Conservation (phyloP, 768 basidiomycete species). For the Mrakia frigida region DNA sequence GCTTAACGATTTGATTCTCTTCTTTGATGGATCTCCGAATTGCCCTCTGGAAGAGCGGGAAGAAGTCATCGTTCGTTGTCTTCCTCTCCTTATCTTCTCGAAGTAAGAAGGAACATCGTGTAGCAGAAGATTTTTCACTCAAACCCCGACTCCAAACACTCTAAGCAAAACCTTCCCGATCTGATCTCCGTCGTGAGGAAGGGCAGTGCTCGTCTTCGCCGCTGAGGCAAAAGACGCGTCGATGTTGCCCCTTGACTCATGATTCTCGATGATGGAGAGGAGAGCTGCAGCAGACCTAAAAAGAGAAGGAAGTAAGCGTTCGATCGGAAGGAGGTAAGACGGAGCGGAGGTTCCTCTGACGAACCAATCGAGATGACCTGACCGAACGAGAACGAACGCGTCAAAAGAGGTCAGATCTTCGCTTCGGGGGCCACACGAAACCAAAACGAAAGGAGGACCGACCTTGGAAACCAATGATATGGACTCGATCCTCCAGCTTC, state of each 20-base stretch:
- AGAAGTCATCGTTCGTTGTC: neutral
- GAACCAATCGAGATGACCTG: neutral
- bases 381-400: neutral
- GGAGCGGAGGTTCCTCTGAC: neutral
- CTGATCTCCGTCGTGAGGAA: neutral
- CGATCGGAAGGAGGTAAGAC: neutral
- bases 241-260: neutral
- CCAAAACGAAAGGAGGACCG: neutral
- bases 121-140: neutral
- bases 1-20: neutral
- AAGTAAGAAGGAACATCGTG: too few species aligned
- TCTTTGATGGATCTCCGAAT: neutral
- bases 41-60: too few species aligned
- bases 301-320: neutral
- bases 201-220: neutral
- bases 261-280: neutral
- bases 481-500: neutral
- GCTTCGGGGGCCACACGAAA: too few species aligned
- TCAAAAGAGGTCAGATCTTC: neutral
- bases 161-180: neutral
- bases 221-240: neutral
- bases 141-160: neutral
- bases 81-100: too few species aligned
- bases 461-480: neutral
- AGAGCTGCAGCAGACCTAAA: neutral